A percentile compares a stretch with the other conserved stretches of the same genome.
phyloP scores from a whole-genome alignment of 2,329 filamentous ascomycete species.

The Alternaria incomplexa region DNA sequence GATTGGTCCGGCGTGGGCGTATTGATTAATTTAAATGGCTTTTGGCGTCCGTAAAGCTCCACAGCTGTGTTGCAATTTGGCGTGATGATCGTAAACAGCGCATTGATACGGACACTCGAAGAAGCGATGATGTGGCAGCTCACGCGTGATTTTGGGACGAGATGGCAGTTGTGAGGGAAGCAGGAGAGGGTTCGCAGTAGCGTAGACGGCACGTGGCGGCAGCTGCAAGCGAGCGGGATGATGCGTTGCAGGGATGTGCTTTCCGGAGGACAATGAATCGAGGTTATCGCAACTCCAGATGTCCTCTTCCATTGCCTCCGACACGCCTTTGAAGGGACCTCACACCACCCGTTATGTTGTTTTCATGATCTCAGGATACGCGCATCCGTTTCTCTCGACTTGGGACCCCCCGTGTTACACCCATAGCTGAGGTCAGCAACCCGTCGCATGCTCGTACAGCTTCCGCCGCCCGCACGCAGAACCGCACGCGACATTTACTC shows the following conservation, averaged over 20 bases:
- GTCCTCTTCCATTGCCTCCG: conserved; percentile 5
- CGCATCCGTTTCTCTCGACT: neutral
- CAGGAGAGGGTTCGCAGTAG: neutral
- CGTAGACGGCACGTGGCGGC: conserved; percentile 8
- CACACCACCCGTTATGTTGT: neutral
- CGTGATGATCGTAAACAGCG: neutral
- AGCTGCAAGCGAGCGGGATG: conserved; percentile 7
- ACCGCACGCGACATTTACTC: neutral
- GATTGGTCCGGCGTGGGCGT: neutral
- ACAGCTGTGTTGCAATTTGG: neutral
- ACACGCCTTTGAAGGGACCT: neutral
- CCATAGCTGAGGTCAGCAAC: neutral
- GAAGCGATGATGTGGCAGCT: neutral
- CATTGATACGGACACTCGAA: neutral
- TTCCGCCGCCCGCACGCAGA: conserved; percentile 17
- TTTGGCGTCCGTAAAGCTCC: neutral
- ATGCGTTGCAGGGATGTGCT: conserved; percentile 11
- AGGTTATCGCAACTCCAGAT: conserved; percentile 12
- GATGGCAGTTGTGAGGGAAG: neutral
- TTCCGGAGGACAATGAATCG: neutral
- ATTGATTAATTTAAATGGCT: neutral
- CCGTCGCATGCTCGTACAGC: conserved; percentile 16
- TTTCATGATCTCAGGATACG: neutral
- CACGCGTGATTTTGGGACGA: neutral
- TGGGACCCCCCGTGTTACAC: neutral